Base-by-base conservation (phyloP, 1,139 yeast genomes). In the Scheffersomyces illinoinensis region DNA sequence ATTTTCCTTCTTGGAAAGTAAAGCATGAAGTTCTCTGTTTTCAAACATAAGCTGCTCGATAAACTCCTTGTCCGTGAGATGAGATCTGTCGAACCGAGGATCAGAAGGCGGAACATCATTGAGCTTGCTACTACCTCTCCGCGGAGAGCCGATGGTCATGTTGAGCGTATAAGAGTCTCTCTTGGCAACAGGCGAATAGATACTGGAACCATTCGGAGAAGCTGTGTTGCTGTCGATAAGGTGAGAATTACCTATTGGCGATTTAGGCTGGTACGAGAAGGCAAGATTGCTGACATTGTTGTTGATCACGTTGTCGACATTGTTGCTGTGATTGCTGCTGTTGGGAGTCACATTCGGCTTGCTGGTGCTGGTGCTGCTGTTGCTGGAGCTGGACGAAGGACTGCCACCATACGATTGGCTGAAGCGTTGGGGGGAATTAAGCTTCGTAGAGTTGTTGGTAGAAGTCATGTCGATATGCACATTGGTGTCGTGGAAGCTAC, bases 21-120 rank as follows among this genome's bases (percentile, higher is more conserved):
- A 24, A 17, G 68, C 63, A 49, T 68, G 69, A 18, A 79, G 68
- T 60, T 79, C 82, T 58, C 67, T 70, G 61, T 74, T 78, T 60
- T 80, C 84, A 61, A 76, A 76, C 47, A 75, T 56, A 51, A 79
- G 67, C 56, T 68, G 74, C 58, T 77, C 81, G 53, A 78, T 77
- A 61, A 64, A 78, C 56, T 78, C 77, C 12, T 61, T 61, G 60
- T 75, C 79, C 1, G 76, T 60, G 21, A 78, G 62, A 4, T 58
- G 56, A 8, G 74, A 66, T 52, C 82, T 64, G 62, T 79, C 80
- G 60, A 79, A 78, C 20, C 63, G 62, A 1, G 79, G 76, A 61
- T 78, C 73, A 12, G 81, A 78, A 4, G 82, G 82, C 7, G 79
- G 67, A 19, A 65, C 60, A 33, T 74, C 75, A 43, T 55, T 46